Evolutionary conservation across 179 eudicot genomes (phyloP), one percentile per base, ranked within the genome.

Genomic region (Sideroxylon spinosum): DNA sequence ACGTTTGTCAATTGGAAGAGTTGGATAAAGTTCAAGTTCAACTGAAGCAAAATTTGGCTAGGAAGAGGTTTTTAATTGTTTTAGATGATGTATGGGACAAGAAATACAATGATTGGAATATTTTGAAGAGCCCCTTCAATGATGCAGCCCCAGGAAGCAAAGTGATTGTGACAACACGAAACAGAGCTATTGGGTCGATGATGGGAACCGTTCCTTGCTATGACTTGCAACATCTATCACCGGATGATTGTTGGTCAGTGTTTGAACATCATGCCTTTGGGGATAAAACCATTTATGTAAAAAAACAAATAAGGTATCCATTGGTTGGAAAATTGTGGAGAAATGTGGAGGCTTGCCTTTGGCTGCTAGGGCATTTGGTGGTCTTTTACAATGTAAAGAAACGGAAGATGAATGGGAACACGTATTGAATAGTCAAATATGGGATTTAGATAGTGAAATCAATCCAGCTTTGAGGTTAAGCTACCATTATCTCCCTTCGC

Each of bases 81-180:
- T 17, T 81, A 16, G 83, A 83, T 62, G 83, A 84, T 80, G 67
- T 80, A 0, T 84, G 79, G 79, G 69, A 80, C 37, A 76, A 74
- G 37, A 22, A 32, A 0, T 46, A 63, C 46, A 26, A 61, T 6
- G 16, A 60, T 2, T 84, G 80, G 84, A 44, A 73, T 1, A 0
- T 0, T 37, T 62, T 84, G 25, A 59, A 16, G 12, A 64, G n/a
- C n/a, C 73, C 73, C 3, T 57, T 82, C 7, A 28, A 19, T 20
- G 56, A 12, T 67, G 81, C 56, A 0, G 79, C 77, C 6, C 25
- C 2, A 0, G 79, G 77, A 2, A 79, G 87, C 26, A 76, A 49
- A 37, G 37, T 82, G 32, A 67, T 85, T 9, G 79, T 79, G 28
- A 81, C 86, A 0, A 81, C 86, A 3, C 66, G 82, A 3, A 44